These are phyloP conservation scores for Vanrija sp. DNA, from an alignment of 1,284 basidiomycete genomes.

Conservation along the genomic window DNA sequence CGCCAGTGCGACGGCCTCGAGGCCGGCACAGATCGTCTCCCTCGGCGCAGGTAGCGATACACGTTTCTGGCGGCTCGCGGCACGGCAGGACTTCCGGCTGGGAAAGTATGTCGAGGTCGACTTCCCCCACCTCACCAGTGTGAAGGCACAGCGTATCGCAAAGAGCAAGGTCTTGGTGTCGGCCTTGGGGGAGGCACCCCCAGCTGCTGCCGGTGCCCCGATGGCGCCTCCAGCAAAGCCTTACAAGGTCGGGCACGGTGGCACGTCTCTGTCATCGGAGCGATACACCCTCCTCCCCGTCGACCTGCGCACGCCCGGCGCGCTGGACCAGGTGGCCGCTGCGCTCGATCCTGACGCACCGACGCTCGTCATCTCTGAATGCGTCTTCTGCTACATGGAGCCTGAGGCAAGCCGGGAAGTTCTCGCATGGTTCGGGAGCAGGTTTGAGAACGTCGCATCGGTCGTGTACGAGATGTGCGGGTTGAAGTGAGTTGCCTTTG, in stretches of 20 bases:
- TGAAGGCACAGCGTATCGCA: slow-evolving; percentile 76
- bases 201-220: no score
- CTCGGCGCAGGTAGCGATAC: slow-evolving; percentile 91
- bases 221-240: slow-evolving; percentile 9
- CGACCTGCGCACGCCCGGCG: slow-evolving; percentile 61
- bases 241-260: slow-evolving; percentile 55
- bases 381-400: slow-evolving; percentile 83
- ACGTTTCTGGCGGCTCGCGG: slow-evolving; percentile 82
- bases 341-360: slow-evolving; percentile 62
- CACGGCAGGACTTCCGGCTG: slow-evolving; percentile 51
- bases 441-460: slow-evolving; percentile 49
- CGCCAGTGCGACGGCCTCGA: slow-evolving; percentile 33
- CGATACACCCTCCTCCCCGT: slow-evolving; percentile 70
- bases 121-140: slow-evolving; percentile 74
- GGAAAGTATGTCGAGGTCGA: slow-evolving; percentile 78
- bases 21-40: slow-evolving; percentile 74
- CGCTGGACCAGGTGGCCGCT: background rate
- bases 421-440: slow-evolving; percentile 69
- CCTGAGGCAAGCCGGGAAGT: slow-evolving; percentile 59
- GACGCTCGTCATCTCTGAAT: slow-evolving; percentile 83
- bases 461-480: slow-evolving; percentile 89
- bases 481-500: slow-evolving; percentile 53
- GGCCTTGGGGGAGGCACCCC: background rate
- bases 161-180: background rate
- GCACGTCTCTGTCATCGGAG: slow-evolving; percentile 60